Conservation (phyloP, 2,329 filamentous ascomycete genomes). For the Trichoderma afroharzianum region DNA sequence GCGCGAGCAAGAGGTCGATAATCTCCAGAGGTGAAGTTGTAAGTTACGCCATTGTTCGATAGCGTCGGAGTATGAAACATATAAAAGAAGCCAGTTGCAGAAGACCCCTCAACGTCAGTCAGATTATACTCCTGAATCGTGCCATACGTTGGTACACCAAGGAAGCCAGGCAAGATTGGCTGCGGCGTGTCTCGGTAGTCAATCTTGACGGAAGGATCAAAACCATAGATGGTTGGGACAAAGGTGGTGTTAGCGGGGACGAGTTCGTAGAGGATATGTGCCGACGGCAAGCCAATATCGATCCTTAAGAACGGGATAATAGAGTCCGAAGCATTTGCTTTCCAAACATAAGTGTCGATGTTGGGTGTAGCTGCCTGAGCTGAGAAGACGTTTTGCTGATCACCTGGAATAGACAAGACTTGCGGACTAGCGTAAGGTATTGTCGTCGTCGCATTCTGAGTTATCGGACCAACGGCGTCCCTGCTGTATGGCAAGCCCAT, state of each 20-base stretch:
- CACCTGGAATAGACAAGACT: not conserved
- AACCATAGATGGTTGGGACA: not conserved
- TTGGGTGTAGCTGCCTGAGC: not conserved
- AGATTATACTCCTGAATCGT: not conserved
- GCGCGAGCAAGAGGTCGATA: constrained; percentile 2
- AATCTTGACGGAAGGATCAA: not conserved
- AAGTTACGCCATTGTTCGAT: not conserved
- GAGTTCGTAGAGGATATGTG: not conserved
- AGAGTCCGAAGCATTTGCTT: not conserved
- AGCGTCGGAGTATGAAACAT: not conserved
- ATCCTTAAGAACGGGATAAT: not conserved
- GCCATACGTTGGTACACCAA: not conserved
- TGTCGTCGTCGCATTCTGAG: not conserved
- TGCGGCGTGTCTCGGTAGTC: not conserved
- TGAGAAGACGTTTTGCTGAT: not conserved
- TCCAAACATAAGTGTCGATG: not conserved
- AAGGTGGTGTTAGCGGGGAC: not conserved
- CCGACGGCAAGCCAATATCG: not conserved
- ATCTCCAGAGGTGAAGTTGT: not conserved
- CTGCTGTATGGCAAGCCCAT: not conserved
- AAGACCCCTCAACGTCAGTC: not conserved
- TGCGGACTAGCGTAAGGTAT: not conserved
- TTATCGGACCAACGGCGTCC: not conserved
- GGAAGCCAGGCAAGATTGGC: not conserved
- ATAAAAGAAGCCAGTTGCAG: not conserved